Evolutionary conservation across 208 protist species (phyloP), one percentile per base, ranked within the genome.

Genomic region (Acanthamoeba royreba): DNA sequence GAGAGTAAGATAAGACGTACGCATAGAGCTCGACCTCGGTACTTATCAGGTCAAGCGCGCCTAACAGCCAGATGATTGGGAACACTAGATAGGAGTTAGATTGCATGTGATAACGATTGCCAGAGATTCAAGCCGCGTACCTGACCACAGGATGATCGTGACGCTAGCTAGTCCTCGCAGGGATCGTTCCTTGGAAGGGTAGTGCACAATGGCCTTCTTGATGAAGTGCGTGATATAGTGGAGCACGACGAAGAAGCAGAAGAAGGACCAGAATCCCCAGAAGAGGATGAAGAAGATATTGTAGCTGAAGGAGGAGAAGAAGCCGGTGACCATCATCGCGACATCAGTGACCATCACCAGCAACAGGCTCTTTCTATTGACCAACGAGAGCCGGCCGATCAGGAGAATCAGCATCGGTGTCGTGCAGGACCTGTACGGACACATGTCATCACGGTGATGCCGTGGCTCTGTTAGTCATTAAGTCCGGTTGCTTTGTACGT

Each of bases 251-350:
- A 86, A 86, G 77, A 86, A 86, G 45, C 47, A 86, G 17, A 86
- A 25, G 77, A 86, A 86, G 4, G 46, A 86, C 8, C 47, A 35
- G 15, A 22, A 28, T 38, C 25, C 42, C 77, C 42, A 86, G 77
- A 86, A 86, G n/a, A 86, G 46, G 77, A 86, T 15, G 43, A 86
- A 86, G 43, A 86, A 25, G n/a, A 86, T 25, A 38, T 77, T 77
- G 66, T 38, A 77, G 35, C 66, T 22, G 35, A 45, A 77, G 17
- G 66, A 77, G 13, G 66, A 77, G 35, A 77, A 77, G 66, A 77
- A 77, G 31, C 66, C 66, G 7, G 66, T 77, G 35, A 77, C 66
- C 66, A 77, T 77, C 66, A 22, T 77, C n/a, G 45, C 35, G 25
- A 77, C 35, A 22, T 77, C 66, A 38, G 45, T 31, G 35, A 77